Evolutionary conservation across 345 rosid species (phyloP), one percentile per base, ranked within the genome.

Genomic region (Anacardium occidentale): DNA sequence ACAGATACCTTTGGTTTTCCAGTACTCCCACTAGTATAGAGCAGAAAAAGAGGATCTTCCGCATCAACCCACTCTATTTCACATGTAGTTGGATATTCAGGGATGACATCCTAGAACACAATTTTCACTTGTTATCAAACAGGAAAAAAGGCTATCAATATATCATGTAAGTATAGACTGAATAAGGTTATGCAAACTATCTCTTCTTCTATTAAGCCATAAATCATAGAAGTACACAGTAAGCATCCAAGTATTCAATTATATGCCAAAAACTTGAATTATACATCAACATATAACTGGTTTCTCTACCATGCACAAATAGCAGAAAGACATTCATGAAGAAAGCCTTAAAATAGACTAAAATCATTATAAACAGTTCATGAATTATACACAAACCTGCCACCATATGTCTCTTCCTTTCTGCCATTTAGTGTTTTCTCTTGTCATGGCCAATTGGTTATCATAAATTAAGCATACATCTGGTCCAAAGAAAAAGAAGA

Each of bases 1-100:
- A 47, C 50, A 75, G 0, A 40, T 77, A 90, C 99, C 99, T 95
- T 95, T 47, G 99, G 99, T 80, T 95, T 95, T 71, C 99, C 99
- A 0, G 99, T 95, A 85, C 99, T 95, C 75, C 99, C 99, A 72
- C 99, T 95, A 47, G 99, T 95, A 78, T 95, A 95, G 60, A 95
- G 89, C 74, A 95, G 87, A 81, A 92, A 95, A 70, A 91, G 82
- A 53, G 98, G 94, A 89, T 92, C 98, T 88, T 94, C 99, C 2
- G 99, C 98, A 86, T 95, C 99, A 83, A 92, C 91, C 99, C 99
- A 95, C 87, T 91, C 97, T 58, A 92, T 91, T 22, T 82, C 96
- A 80, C 98, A 95, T 2, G 84, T 82, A 15, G 91, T 87, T 68
- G 97, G 90, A 83, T 84, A 95, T 64, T 85, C 83, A 50, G 93